phyloP scores from a whole-genome alignment of 1,284 basidiomycete species.

The Wolfiporia cocos region DNA sequence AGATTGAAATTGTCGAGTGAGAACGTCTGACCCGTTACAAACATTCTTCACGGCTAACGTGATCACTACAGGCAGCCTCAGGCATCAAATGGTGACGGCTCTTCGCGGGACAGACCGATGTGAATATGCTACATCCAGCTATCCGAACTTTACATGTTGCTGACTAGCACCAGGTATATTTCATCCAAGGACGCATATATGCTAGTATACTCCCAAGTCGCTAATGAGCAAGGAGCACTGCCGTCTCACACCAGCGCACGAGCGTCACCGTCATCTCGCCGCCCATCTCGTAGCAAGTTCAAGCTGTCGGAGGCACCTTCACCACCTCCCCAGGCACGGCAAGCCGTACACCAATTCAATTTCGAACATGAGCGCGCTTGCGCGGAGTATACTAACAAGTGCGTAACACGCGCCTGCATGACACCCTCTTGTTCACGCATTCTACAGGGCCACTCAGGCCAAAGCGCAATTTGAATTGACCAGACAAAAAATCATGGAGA shows the following conservation, averaged over 20 bases:
- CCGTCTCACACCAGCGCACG: too few relatives aligned
- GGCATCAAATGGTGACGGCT: neutral
- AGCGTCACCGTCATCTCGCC: too few relatives aligned
- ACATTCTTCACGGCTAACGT: neutral
- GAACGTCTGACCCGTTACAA: neutral
- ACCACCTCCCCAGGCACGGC: constrained; percentile 48
- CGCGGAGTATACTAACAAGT: constrained; percentile 45
- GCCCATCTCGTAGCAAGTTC: too few relatives aligned
- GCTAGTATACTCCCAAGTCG: constrained; percentile 72
- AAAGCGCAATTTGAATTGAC: constrained; percentile 40
- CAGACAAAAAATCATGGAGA: constrained; percentile 46
- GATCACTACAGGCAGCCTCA: neutral
- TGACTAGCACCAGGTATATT: constrained; percentile 19
- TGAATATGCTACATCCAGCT: constrained; percentile 9
- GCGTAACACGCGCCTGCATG: constrained; percentile 15
- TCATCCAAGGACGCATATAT: constrained; percentile 87
- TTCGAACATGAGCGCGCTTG: constrained; percentile 44
- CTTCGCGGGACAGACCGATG: constrained; percentile 14
- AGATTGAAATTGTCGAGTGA: constrained; percentile 32
- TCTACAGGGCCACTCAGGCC: constrained; percentile 37
- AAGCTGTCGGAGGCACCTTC: too few relatives aligned
- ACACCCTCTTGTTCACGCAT: neutral
- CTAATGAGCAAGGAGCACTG: neutral
- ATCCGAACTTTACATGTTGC: too few relatives aligned
- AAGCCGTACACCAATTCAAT: constrained; percentile 54